Base-by-base conservation (phyloP, 1,284 basidiomycete species). In the Fomitopsis betulina region DNA sequence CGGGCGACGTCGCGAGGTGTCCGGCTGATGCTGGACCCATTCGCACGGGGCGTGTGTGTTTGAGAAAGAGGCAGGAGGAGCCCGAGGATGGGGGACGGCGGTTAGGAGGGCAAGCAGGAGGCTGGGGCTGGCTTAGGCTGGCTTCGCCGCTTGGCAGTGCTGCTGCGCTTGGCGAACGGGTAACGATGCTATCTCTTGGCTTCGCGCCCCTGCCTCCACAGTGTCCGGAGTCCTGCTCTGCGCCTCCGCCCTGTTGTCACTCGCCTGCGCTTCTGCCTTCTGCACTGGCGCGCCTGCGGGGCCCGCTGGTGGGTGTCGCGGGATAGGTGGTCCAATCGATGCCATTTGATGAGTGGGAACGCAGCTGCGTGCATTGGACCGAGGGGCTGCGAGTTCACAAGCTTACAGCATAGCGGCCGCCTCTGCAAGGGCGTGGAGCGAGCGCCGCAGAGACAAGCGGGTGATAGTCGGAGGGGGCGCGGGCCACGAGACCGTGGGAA, bases 1-100 rank as follows among this genome's bases (percentile, higher is more conserved):
- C 54, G 54, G 54, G 54, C 39, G 53, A 32, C 53, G 53, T 45
- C 38, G 40, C 39, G 38, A 45, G 52, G 25, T 51, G 49, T 19
- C 49, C 27, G 49, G 33, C 33, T 21, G 15, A 17, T 37, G 33
- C 30, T 51, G 32, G 49, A 19, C 19, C 9, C 5, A 17, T 37
- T 52, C 50, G 50, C 37, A 37, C 50, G 19, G 50, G 13, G 50
- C 49, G 49, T 51, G 30, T 15, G 30, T 19, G 13, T 27, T 7
- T 19, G 42, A 15, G 17, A 10, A 38, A 35, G 33, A n/a, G 37
- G 50, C 32, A 38, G 37, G 17, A 13, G 10, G 23, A 5, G 33
- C 1, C 33, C 37, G 33, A 37, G 50, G 17, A 19, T 4, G 32
- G 17, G 37, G 50, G 9, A 25, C 33, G 12, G 35, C 32, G 32